These are phyloP conservation scores for Diddensiella santjacobensis DNA, from an alignment of 805 yeast genomes.

Conservation along the genomic window DNA sequence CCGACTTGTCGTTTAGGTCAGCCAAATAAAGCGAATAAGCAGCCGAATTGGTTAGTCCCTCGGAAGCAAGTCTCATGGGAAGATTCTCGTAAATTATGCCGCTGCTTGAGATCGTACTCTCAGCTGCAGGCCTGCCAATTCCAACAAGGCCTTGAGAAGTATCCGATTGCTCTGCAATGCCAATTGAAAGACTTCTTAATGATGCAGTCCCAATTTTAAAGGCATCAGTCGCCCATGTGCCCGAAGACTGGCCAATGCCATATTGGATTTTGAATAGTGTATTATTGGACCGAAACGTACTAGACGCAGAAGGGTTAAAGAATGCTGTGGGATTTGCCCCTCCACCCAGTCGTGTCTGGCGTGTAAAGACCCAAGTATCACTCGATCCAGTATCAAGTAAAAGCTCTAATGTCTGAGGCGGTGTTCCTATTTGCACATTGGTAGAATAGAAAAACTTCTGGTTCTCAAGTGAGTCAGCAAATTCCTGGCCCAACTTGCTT, in stretches of 20 bases:
- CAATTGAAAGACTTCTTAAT: slow-evolving; percentile 60
- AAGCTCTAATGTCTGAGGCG: slow-evolving; percentile 51
- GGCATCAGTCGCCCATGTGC: slow-evolving; percentile 62
- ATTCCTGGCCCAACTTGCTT: slow-evolving; percentile 15
- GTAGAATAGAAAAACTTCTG: slow-evolving; percentile 35
- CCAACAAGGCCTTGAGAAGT: slow-evolving; percentile 57
- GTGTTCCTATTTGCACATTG: slow-evolving; percentile 49
- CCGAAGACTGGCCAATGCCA: slow-evolving; percentile 49
- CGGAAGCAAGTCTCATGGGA: slow-evolving; percentile 55
- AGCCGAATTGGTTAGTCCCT: slow-evolving; percentile 55
- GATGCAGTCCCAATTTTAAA: slow-evolving; percentile 52
- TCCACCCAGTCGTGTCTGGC: slow-evolving; percentile 24
- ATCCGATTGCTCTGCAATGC: slow-evolving; percentile 65
- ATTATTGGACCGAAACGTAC: slow-evolving; percentile 28
- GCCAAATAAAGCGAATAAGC: slow-evolving; percentile 66
- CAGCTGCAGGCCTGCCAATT: slow-evolving; percentile 50
- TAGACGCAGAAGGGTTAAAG: slow-evolving; percentile 29
- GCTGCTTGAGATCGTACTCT: slow-evolving; percentile 33
- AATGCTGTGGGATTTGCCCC: slow-evolving; percentile 21
- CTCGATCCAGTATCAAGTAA: slow-evolving; percentile 75
- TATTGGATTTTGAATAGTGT: slow-evolving; percentile 37
- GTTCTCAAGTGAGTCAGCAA: slow-evolving; percentile 29
- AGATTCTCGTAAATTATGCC: slow-evolving; percentile 52
- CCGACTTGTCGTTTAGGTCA: slow-evolving; percentile 38
- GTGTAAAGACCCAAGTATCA: slow-evolving; percentile 61